A percentile compares a stretch with the other conserved stretches of the same genome.
Conservation (phyloP, 768 basidiomycete species). For the Pulveroboletus ravenelii region DNA sequence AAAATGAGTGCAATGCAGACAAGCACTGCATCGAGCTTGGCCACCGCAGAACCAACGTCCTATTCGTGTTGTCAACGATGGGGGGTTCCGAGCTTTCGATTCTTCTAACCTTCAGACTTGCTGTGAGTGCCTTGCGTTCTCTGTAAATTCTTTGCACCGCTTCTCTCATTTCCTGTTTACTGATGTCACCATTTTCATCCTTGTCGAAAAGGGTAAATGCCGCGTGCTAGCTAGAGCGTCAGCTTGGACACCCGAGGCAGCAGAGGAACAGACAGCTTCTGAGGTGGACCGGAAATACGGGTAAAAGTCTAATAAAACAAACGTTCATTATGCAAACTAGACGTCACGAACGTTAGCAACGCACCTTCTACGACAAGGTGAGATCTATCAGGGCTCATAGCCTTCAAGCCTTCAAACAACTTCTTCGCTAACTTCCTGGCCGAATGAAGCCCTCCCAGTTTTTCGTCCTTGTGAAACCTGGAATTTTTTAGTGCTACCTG, state of each 20-base stretch:
- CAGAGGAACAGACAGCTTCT: slow-evolving; percentile 52
- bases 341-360: slow-evolving; percentile 6
- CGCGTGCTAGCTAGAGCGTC: slow-evolving; percentile 43
- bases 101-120: slow-evolving; percentile 58
- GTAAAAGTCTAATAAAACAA: slow-evolving; percentile 54
- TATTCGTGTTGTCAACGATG: slow-evolving; percentile 23
- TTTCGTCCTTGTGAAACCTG: slow-evolving; percentile 51
- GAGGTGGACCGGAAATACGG: slow-evolving; percentile 68
- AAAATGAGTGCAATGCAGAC: slow-evolving; percentile 51
- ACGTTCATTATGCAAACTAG: not conserved
- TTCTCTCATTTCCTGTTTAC: slow-evolving; percentile 75
- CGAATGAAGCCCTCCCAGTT: slow-evolving; percentile 54
- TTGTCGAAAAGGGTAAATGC: slow-evolving; percentile 73
- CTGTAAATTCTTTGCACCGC: slow-evolving; percentile 77
- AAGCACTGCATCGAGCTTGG: slow-evolving; percentile 74
- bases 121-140: slow-evolving; percentile 66
- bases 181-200: slow-evolving; percentile 80
- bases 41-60: slow-evolving; percentile 70
- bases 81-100: not conserved
- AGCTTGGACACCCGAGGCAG: not conserved
- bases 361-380: slow-evolving; percentile 65
- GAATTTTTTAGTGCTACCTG: slow-evolving; percentile 68
- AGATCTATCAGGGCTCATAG: slow-evolving; percentile 53
- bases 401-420: slow-evolving; percentile 57
- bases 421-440: slow-evolving; percentile 66